These are phyloP conservation scores for Aspergillus clavatus DNA, from an alignment of 2,329 filamentous ascomycete genomes.

Conservation along the genomic window DNA sequence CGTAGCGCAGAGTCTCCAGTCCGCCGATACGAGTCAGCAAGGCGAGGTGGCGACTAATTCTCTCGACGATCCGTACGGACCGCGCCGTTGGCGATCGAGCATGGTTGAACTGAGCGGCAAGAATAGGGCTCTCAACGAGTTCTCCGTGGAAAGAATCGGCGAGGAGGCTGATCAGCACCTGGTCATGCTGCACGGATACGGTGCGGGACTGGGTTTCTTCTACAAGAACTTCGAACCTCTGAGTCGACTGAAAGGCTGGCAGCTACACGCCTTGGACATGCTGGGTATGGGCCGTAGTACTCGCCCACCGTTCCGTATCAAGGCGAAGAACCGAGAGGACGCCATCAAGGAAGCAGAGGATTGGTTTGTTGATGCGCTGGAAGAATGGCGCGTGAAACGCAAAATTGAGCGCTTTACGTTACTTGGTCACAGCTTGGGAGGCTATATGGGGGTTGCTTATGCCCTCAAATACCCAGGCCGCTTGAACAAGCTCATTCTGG, in stretches of 20 bases:
- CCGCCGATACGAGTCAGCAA: slow-evolving; percentile 34
- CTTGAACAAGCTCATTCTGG: slow-evolving; percentile 92
- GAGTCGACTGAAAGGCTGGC: slow-evolving; percentile 73
- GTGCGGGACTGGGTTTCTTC: slow-evolving; percentile 93
- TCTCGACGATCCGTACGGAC: slow-evolving; percentile 71
- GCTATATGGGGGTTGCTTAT: slow-evolving; percentile 92
- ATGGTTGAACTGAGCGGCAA: slow-evolving; percentile 82
- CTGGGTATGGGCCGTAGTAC: slow-evolving; percentile 89
- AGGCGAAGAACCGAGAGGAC: slow-evolving; percentile 71
- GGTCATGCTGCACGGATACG: slow-evolving; percentile 95
- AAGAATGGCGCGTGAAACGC: slow-evolving; percentile 87
- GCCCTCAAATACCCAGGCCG: slow-evolving; percentile 93
- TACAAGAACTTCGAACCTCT: slow-evolving; percentile 96
- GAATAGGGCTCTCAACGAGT: slow-evolving; percentile 84
- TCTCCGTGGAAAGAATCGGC: slow-evolving; percentile 77
- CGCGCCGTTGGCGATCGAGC: slow-evolving; percentile 77
- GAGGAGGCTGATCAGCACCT: slow-evolving; percentile 78
- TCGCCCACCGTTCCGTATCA: slow-evolving; percentile 76
- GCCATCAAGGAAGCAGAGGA: slow-evolving; percentile 86
- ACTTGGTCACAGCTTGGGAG: slow-evolving; percentile 86
- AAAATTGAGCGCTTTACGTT: slow-evolving; percentile 92
- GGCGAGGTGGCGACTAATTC: slow-evolving; percentile 47
- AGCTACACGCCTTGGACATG: slow-evolving; percentile 89
- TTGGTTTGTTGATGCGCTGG: slow-evolving; percentile 93
- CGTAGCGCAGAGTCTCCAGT: slow-evolving; percentile 28